phyloP scores from a whole-genome alignment of 2,329 filamentous ascomycete genomes.

The Chalaropsis thielavioides region DNA sequence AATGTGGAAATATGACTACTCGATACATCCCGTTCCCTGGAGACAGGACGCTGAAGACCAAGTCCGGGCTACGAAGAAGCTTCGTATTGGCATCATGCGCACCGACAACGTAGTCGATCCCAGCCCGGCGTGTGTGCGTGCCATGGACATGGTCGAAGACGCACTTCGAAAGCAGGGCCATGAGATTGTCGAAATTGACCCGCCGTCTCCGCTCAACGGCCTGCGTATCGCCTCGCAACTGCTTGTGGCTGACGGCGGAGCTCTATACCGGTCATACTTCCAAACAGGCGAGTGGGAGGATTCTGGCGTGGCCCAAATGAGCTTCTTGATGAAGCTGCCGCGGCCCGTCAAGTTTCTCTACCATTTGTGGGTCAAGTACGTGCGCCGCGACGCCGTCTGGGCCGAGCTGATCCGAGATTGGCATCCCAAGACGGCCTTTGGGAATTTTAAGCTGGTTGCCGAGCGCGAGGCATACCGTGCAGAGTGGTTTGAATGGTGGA shows the following conservation, averaged over 20 bases:
- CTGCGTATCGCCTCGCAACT: slow-evolving; percentile 65
- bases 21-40: slow-evolving; percentile 76
- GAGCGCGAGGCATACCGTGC: slow-evolving; percentile 64
- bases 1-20: slow-evolving; percentile 80
- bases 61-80: slow-evolving; percentile 43
- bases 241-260: slow-evolving; percentile 71
- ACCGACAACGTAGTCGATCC: slow-evolving; percentile 76
- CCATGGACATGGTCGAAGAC: slow-evolving; percentile 53
- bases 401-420: slow-evolving; percentile 62
- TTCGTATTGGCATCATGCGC: slow-evolving; percentile 62
- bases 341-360: slow-evolving; percentile 68
- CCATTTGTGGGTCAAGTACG: slow-evolving; percentile 77
- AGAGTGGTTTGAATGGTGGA: slow-evolving; percentile 78
- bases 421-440: slow-evolving; percentile 55
- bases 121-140: slow-evolving; percentile 67
- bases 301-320: slow-evolving; percentile 59
- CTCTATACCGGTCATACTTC: slow-evolving; percentile 65
- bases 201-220: slow-evolving; percentile 59
- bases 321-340: slow-evolving; percentile 57
- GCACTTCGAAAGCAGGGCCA: slow-evolving; percentile 62
- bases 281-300: slow-evolving; percentile 68
- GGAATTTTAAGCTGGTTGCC: slow-evolving; percentile 71
- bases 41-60: slow-evolving; percentile 44
- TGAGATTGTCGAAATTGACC: slow-evolving; percentile 48
- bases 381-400: slow-evolving; percentile 62